phyloP scores from a whole-genome alignment of 2,329 filamentous ascomycete species.

The Aspergillus sp. region DNA sequence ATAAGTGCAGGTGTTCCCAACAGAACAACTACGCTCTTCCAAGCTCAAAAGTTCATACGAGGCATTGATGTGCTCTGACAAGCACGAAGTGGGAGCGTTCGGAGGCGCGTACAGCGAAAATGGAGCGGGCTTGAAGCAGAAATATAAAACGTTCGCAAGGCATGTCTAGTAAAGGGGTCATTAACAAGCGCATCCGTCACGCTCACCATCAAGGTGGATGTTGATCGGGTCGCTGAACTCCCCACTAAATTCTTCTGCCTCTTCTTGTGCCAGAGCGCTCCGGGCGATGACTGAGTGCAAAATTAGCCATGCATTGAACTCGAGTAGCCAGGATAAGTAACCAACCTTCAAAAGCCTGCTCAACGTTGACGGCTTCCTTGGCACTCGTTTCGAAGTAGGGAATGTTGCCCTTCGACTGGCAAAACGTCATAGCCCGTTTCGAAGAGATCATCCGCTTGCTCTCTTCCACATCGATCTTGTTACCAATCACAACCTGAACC shows the following conservation, averaged over 20 bases:
- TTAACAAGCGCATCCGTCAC: conserved; percentile 91
- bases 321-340: not conserved
- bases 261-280: conserved; percentile 93
- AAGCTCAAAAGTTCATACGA: conserved; percentile 5
- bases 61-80: not conserved
- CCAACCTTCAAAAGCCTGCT: conserved; percentile 76
- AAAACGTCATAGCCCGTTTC: conserved; percentile 96
- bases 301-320: conserved; percentile 12
- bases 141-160: conserved; percentile 26
- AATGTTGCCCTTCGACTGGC: conserved; percentile 94
- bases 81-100: not conserved
- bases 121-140: conserved; percentile 17
- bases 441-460: conserved; percentile 95
- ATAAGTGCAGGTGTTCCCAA: conserved; percentile 17
- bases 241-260: conserved; percentile 94
- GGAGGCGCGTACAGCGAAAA: conserved; percentile 10
- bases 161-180: conserved; percentile 28
- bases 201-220: conserved; percentile 92
- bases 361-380: conserved; percentile 97
- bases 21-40: conserved; percentile 10
- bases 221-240: conserved; percentile 98
- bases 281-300: conserved; percentile 77
- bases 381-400: conserved; percentile 99
- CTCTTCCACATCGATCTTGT: conserved; percentile 99
- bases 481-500: conserved; percentile 82